A percentile compares a stretch with the other conserved stretches of the same genome.
Conservation (phyloP, 805 yeast genomes). For the Saccharomycopsis vini region DNA sequence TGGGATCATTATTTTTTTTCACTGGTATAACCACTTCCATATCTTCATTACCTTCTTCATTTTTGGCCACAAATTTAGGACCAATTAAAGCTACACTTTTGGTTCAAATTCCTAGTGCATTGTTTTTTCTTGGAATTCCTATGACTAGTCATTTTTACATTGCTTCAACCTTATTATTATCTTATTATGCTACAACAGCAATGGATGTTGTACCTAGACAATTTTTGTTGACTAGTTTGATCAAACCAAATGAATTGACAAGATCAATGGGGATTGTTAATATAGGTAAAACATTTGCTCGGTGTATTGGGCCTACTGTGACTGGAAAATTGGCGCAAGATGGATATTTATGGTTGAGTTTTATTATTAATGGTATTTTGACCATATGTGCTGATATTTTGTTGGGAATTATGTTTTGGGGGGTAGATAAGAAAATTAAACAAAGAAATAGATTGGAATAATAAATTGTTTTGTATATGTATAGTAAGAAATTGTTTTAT, state of each 20-base stretch:
- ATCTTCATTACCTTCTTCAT: slow-evolving; percentile 71
- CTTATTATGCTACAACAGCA: slow-evolving; percentile 55
- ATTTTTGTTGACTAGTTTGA: slow-evolving; percentile 60
- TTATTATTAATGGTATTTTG: slow-evolving; percentile 41
- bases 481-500: no score
- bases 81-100: slow-evolving; percentile 68
- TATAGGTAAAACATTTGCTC: slow-evolving; percentile 75
- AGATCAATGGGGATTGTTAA: slow-evolving; percentile 79
- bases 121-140: slow-evolving; percentile 47
- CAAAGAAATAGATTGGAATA: no score
- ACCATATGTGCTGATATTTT: slow-evolving; percentile 33
- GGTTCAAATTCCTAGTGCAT: slow-evolving; percentile 73
- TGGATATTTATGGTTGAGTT: slow-evolving; percentile 40
- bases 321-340: slow-evolving; percentile 65
- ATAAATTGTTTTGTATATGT: no score
- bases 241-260: slow-evolving; percentile 56
- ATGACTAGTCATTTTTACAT: slow-evolving; percentile 27
- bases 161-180: slow-evolving; percentile 44
- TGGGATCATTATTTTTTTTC: slow-evolving; percentile 62
- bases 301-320: slow-evolving; percentile 72
- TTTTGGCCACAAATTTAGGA: slow-evolving; percentile 56
- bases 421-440: slow-evolving; percentile 25
- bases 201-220: slow-evolving; percentile 95
- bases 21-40: slow-evolving; percentile 56
- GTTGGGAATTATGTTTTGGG: slow-evolving; percentile 26